phyloP scores from a whole-genome alignment of 1,284 basidiomycete genomes.

The Microbotryum intermedium region DNA sequence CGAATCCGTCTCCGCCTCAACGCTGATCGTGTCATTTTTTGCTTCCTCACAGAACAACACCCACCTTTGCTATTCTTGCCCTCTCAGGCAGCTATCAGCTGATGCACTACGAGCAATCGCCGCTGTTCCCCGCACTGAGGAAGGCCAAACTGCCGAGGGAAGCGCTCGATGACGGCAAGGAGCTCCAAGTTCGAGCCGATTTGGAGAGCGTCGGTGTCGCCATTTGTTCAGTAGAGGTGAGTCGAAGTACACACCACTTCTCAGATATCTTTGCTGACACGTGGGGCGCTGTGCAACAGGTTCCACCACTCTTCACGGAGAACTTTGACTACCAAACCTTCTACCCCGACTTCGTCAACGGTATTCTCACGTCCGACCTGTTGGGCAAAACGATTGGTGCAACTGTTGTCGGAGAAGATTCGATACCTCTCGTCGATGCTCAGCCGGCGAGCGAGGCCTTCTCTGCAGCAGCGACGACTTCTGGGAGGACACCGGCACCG shows the following conservation, averaged over 20 bases:
- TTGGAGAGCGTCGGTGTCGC: constrained; percentile 53
- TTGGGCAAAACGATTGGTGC: constrained; percentile 91
- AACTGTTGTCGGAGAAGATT: constrained; percentile 57
- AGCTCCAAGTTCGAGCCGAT: constrained; percentile 41
- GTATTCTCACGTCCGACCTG: constrained; percentile 90
- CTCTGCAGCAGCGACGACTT: neutral
- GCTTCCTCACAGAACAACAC: constrained; percentile 10
- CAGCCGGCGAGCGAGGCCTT: neutral
- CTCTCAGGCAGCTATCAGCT: constrained; percentile 15
- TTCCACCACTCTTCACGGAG: constrained; percentile 93
- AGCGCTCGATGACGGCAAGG: constrained; percentile 50
- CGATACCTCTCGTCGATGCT: constrained; percentile 18
- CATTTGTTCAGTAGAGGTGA: constrained; percentile 54
- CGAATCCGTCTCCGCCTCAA: constrained; percentile 30
- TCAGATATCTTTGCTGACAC: neutral
- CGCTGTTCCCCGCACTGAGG: constrained; percentile 20
- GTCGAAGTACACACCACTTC: neutral
- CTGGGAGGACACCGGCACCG: neutral
- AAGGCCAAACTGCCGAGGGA: constrained; percentile 33
- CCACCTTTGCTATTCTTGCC: constrained; percentile 25
- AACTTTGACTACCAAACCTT: constrained; percentile 97
- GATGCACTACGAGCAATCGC: constrained; percentile 27
- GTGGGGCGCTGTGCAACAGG: constrained; percentile 43
- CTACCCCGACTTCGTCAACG: constrained; percentile 85
- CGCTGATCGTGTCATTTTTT: neutral